Conservation (phyloP, 345 rosid genomes). For the Carallia brachiata region DNA sequence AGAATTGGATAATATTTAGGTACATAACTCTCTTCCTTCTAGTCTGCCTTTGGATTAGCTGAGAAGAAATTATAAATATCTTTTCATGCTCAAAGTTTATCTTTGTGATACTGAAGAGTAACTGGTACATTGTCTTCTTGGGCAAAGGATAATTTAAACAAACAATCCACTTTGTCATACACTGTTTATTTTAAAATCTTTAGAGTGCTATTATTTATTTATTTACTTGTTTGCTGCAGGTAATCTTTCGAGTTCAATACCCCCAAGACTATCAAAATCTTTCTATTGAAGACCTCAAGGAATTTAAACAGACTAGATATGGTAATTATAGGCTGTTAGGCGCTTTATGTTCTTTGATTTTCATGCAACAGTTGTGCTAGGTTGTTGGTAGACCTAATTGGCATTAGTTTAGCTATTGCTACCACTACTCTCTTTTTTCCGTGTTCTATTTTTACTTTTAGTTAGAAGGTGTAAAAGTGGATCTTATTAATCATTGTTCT, state of each 20-base stretch:
- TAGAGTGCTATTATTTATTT: constrained; percentile 12
- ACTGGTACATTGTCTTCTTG: background rate
- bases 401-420: background rate
- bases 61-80: too few species aligned
- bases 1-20: background rate
- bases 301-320: constrained; percentile 95
- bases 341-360: constrained; percentile 4
- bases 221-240: constrained; percentile 41
- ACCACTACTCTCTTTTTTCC: background rate
- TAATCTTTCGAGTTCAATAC: constrained; percentile 91
- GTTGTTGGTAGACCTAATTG: constrained; percentile 1
- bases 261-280: constrained; percentile 86
- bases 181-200: background rate
- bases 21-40: background rate
- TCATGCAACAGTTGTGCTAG: background rate
- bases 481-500: background rate
- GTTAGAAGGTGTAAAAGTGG: background rate
- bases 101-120: background rate
- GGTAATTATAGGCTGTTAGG: constrained; percentile 46
- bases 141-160: background rate
- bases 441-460: background rate
- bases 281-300: constrained; percentile 92
- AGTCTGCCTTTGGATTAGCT: background rate
- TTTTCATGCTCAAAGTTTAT: background rate
- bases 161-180: background rate